Evolutionary conservation across 352 stramenopile species (phyloP), one percentile per base, ranked within the genome.

Genomic region (Globisporangium lucens): DNA sequence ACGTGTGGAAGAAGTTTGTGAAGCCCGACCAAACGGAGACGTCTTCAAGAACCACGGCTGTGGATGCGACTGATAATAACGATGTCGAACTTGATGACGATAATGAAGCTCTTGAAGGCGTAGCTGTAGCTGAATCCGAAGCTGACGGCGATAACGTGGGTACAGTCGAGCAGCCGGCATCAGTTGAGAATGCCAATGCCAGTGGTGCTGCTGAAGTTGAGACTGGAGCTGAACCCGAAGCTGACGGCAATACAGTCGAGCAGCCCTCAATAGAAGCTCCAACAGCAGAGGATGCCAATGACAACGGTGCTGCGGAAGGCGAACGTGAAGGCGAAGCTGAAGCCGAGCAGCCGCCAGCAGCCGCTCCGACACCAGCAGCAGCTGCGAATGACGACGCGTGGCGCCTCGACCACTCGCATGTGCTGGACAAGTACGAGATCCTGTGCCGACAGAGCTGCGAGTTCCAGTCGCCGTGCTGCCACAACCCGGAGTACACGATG

Each of bases 381-480:
- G 38, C 2, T 27, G 20, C 64, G 13, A 36, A 56, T n/a, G 47
- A 57, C 33, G 41, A 65, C 35, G 27, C 53, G 0, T 75, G 65
- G 68, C 27, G 33, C 12, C 61, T 75, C 62, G 78, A 86, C 63
- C 68, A 82, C 43, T 67, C 64, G 12, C 77, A 87, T 51, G 75
- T 89, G 12, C 65, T 89, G 49, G 75, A 86, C 2, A 87, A 89
- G 65, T 89, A 82, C 65, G 74, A 78, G 65, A 65, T 79, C 58
- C 72, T 89, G 30, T 89, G 81, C 68, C 74, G 64, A 10, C 79
- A 87, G 62, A 87, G 79, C 61, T 87, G 77, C 60, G 79, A 79
- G 30, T 89, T 89, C 58, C 81, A 89, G 66, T 75, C 75, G 15
- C 81, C 79, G 9, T 89, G 80, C 65, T 89, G 80, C 67, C 75